Conservation (phyloP, 371 early-diverging fungal genomes). For the Coemansia sp. region DNA sequence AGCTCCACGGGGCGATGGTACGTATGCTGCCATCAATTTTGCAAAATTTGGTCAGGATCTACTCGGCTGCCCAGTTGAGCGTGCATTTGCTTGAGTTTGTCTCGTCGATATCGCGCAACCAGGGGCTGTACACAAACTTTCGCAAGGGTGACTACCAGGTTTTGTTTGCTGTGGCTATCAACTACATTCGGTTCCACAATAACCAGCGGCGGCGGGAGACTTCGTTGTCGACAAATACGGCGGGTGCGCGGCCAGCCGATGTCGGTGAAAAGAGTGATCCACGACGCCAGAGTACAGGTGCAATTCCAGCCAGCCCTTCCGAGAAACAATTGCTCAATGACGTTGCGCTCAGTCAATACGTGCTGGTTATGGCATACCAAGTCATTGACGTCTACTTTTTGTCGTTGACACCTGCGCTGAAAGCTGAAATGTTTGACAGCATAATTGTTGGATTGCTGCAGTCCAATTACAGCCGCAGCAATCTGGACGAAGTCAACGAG, state of each 20-base stretch:
- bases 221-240: slow-evolving; percentile 20
- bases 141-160: slow-evolving; percentile 78
- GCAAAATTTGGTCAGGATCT: slow-evolving; percentile 76
- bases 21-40: slow-evolving; percentile 74
- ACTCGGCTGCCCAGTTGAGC: slow-evolving; percentile 75
- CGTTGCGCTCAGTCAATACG: slow-evolving; percentile 69
- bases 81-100: slow-evolving; percentile 90
- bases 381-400: slow-evolving; percentile 88
- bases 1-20: slow-evolving; percentile 75
- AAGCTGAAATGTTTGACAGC: slow-evolving; percentile 30
- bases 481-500: slow-evolving; percentile 53
- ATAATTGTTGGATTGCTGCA: slow-evolving; percentile 46
- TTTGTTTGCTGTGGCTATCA: slow-evolving; percentile 89
- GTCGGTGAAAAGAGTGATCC: slow-evolving; percentile 2
- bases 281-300: slow-evolving; percentile 22
- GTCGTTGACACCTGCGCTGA: slow-evolving; percentile 55
- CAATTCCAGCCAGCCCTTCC: not conserved
- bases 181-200: slow-evolving; percentile 78
- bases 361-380: slow-evolving; percentile 84
- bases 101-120: slow-evolving; percentile 78
- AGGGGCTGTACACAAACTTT: slow-evolving; percentile 77
- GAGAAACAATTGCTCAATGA: slow-evolving; percentile 11
- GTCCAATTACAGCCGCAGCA: slow-evolving; percentile 36
- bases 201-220: slow-evolving; percentile 49
- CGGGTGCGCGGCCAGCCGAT: not conserved